A percentile compares a stretch with the other conserved stretches of the same genome.
These are phyloP conservation scores for Auricularia heimuer DNA, from an alignment of 768 basidiomycete genomes.

Conservation along the genomic window DNA sequence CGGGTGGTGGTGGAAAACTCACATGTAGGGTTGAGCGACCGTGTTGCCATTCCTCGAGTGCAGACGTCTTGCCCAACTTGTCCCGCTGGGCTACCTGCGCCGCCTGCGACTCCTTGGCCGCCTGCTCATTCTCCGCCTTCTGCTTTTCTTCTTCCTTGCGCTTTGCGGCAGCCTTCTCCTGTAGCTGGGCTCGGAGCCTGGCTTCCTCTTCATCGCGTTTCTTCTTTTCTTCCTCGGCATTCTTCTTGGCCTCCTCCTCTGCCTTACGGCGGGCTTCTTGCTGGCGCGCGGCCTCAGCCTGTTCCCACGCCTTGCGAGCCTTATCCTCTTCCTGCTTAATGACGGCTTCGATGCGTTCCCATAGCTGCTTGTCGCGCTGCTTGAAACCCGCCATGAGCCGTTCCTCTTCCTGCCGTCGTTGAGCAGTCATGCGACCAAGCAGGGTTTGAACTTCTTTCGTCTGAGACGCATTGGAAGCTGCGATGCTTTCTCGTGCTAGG, in stretches of 20 bases:
- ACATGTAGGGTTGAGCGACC: conserved; percentile 49
- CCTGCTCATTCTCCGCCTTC: conserved; percentile 25
- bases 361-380: conserved; percentile 33
- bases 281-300: conserved; percentile 46
- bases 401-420: conserved; percentile 38
- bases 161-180: conserved; percentile 34
- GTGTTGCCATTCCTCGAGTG: conserved; percentile 55
- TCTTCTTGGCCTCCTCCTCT: conserved; percentile 31
- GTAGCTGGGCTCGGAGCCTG: conserved; percentile 22
- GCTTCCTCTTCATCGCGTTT: conserved; percentile 38
- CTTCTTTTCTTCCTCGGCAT: conserved; percentile 32
- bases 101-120: conserved; percentile 20
- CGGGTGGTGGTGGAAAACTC: conserved; percentile 11
- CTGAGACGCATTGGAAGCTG: conserved; percentile 36
- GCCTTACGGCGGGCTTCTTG: conserved; percentile 27
- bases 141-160: conserved; percentile 33
- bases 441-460: conserved; percentile 39
- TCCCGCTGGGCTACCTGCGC: conserved; percentile 12
- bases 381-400: conserved; percentile 37
- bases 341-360: conserved; percentile 49
- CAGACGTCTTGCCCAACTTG: conserved; percentile 40
- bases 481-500: conserved; percentile 18
- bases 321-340: conserved; percentile 60
- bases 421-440: conserved; percentile 33
- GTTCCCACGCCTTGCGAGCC: conserved; percentile 18